A percentile compares a stretch with the other conserved stretches of the same genome.
Evolutionary conservation across 2,329 filamentous ascomycete species (phyloP).

Genomic region (Dactylellina cionopaga): DNA sequence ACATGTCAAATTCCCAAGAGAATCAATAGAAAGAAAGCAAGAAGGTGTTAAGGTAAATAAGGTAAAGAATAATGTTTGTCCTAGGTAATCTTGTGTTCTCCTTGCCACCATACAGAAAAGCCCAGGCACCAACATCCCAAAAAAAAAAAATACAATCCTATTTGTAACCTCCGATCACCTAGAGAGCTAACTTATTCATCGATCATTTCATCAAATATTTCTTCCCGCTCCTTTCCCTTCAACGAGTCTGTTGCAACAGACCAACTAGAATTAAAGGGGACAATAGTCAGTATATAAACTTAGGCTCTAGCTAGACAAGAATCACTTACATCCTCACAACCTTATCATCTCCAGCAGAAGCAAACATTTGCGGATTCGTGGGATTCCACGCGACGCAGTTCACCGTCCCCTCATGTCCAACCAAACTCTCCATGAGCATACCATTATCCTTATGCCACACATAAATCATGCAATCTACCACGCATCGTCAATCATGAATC

Average conservation of each 20-base stretch:
- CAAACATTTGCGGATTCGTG: conserved; percentile 81
- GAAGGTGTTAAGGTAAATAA: no score
- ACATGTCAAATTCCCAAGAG: no score
- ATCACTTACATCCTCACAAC: conserved; percentile 83
- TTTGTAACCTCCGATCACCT: no score
- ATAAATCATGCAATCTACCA: conserved; percentile 75
- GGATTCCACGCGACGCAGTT: conserved; percentile 94
- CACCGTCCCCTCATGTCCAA: conserved; percentile 80
- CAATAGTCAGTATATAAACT: conserved; percentile 14
- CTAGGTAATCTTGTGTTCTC: no score
- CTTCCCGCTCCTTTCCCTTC: conserved; percentile 44
- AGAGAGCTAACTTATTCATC: conserved; percentile 14
- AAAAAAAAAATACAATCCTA: no score
- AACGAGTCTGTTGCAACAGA: conserved; percentile 29
- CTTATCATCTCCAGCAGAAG: conserved; percentile 87
- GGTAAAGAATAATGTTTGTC: no score
- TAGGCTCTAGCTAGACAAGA: not conserved
- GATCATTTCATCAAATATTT: conserved; percentile 45
- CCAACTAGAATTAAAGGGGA: conserved; percentile 24
- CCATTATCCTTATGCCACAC: conserved; percentile 93
- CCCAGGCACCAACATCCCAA: not conserved
- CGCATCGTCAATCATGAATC: conserved; percentile 48
- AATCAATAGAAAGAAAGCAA: no score
- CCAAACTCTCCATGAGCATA: conserved; percentile 76
- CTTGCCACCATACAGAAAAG: not conserved